Base-by-base conservation (phyloP, 192 early-diverging fungal species). In the Coemansia sp. region DNA sequence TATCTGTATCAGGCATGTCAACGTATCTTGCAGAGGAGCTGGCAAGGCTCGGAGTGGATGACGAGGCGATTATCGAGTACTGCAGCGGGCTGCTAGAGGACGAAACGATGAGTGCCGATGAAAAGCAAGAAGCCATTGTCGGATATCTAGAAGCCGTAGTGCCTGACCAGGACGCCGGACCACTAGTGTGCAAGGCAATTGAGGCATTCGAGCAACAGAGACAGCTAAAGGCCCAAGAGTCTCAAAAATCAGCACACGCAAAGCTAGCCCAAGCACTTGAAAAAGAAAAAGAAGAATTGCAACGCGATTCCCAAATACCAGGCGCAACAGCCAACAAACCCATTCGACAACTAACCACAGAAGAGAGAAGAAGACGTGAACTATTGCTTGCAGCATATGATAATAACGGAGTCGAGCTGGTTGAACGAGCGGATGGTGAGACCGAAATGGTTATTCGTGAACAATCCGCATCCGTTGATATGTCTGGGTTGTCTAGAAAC, bases 51-150 rank as follows among this genome's bases (percentile, higher is more conserved):
- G 68, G 68, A 11, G 37, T 72, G 11, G 68, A 72, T 30, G 68
- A 72, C 40, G 50, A 63, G 11, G 61, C 68, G 9, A 64, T 72
- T 23, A 29, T 72, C 6, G 68, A 72, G 23, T 72, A 72, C 47
- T 72, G 68, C 48, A 35, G 22, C 10, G 68, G 68, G 4, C 39
- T 64, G 24, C 48, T 72, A 3, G 39, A 43, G 5, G 68, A 72
- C 19, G 27, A 53, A 4, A 46, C 60, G 15, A 52, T 53, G 34
- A 49, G 46, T 13, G 28, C 17, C 5, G 53, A 58, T 4, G 68
- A 72, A 19, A 72, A 72, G 43, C 45, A 39, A 11, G 68, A 72
- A 37, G 61, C 61, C 10, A 60, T 72, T 2, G 24, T 43, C 3
- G 68, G 60, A 1, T 72, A 72, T 34, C 61, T 72, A 23, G 68